Evolutionary conservation across 768 basidiomycete species (phyloP).

Genomic region (Rhodocollybia butyracea): DNA sequence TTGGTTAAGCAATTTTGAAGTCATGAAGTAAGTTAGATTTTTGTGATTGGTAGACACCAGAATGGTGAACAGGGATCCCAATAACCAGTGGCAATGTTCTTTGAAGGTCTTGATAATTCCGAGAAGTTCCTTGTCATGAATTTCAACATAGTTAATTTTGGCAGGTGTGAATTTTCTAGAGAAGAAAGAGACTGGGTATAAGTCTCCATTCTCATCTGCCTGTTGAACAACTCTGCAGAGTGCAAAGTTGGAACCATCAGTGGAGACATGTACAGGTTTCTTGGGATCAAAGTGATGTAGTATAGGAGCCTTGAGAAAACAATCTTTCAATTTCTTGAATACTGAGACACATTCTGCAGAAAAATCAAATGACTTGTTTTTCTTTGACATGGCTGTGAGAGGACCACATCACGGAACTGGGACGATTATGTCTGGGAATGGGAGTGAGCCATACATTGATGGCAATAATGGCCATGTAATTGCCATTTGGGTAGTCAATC

Average conservation of each 20-base stretch:
- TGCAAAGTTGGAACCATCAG: conserved; percentile 18
- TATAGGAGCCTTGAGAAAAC: not conserved
- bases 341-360: conserved; percentile 9
- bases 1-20: conserved; percentile 34
- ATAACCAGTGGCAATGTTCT: conserved; percentile 29
- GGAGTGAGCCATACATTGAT: too few relatives aligned
- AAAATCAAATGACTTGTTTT: too few relatives aligned
- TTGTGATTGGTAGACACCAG: conserved; percentile 29
- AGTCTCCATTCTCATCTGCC: conserved; percentile 8
- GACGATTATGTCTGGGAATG: too few relatives aligned
- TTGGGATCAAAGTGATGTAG: conserved; percentile 16
- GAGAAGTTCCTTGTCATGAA: conserved; percentile 36
- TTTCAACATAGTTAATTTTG: conserved; percentile 35
- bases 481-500: too few relatives aligned
- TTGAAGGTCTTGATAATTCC: conserved; percentile 34
- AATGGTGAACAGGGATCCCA: conserved; percentile 23
- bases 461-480: too few relatives aligned
- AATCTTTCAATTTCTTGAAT: conserved; percentile 6
- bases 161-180: conserved; percentile 20
- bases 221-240: conserved; percentile 15
- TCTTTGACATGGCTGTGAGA: too few relatives aligned
- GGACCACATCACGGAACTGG: too few relatives aligned
- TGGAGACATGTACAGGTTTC: conserved; percentile 32
- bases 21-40: conserved; percentile 44
- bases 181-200: conserved; percentile 28